phyloP scores from a whole-genome alignment of 2,329 filamentous ascomycete species.

The Neofusicoccum laricinum region DNA sequence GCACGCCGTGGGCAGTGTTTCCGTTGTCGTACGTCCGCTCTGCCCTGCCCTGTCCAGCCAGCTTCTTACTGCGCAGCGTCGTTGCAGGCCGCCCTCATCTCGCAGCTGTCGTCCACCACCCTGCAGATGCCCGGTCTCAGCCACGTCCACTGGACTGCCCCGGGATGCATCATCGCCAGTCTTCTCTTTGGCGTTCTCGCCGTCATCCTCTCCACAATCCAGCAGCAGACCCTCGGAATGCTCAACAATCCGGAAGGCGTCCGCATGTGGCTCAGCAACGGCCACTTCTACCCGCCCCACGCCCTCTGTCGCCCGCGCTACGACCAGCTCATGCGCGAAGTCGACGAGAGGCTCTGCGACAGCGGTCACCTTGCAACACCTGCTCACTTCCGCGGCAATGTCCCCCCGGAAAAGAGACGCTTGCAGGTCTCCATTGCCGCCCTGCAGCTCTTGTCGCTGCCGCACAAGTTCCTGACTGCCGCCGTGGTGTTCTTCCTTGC shows the following conservation, averaged over 20 bases:
- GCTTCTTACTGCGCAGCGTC: neutral
- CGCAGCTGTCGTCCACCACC: conserved; percentile 7
- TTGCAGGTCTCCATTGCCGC: conserved; percentile 9
- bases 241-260: conserved; percentile 2
- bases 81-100: neutral
- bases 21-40: neutral
- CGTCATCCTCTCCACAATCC: conserved; percentile 4
- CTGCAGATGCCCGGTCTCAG: conserved; percentile 5
- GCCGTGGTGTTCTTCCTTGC: conserved; percentile 2
- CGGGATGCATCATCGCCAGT: conserved; percentile 2
- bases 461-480: conserved; percentile 3
- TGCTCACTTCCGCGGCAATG: neutral
- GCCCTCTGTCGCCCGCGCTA: neutral
- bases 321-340: neutral
- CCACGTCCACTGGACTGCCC: conserved; percentile 1
- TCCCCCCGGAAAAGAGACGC: neutral
- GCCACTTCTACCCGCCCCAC: conserved; percentile 4
- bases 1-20: conserved; percentile 3
- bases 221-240: conserved; percentile 4
- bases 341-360: neutral
- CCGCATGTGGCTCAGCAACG: conserved; percentile 12
- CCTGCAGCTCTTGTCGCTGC: neutral
- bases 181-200: conserved; percentile 4
- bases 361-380: neutral
- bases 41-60: neutral